Evolutionary conservation across 83 land plant genomes (phyloP), one percentile per base, ranked within the genome.

Genomic region (Thuja plicata): DNA sequence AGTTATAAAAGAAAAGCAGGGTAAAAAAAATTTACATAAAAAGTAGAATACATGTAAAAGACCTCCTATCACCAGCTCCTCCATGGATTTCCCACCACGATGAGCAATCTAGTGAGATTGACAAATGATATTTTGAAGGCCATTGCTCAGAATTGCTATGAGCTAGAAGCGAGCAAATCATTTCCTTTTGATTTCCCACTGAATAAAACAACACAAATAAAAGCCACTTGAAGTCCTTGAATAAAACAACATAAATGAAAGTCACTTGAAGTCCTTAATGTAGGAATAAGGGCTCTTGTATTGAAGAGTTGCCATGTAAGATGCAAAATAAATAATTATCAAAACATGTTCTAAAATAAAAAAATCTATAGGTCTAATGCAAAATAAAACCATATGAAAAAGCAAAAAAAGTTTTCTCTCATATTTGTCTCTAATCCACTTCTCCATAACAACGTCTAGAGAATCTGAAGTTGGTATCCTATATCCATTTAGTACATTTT

Each of bases 81-180:
- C 99, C 99, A 98, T 98, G 55, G 98, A 98, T 88, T 89, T 95
- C 2, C 99, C 99, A 52, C 99, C 99, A 50, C n/a, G 2, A 38
- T 38, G 2, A 38, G 40, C 0, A 38, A 38, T 38, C 40, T 2
- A 2, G 40, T 38, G 40, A 38, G 40, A 38, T 38, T 38, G 40
- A 38, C 2, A 38, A 2, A 38, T 38, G 0, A 38, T 0, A 38
- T 0, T 38, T 38, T 38, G 40, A 38, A 38, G 40, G 40, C 40
- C 40, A 38, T 38, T 38, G 40, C 40, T 38, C 2, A 38, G 40
- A 38, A 38, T 38, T 38, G 0, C 40, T 38, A 1, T 38, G 40
- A 38, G 40, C 40, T 38, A 38, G 40, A 38, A 38, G 40, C 2
- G 40, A 38, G 40, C 0, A 38, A 2, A 38, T 38, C 1, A 38